Percentiles rank a stretch among this genome's conserved stretches.
These are phyloP conservation scores for Bauhinia variegata DNA, from an alignment of 306 rosid species.

Conservation along the genomic window DNA sequence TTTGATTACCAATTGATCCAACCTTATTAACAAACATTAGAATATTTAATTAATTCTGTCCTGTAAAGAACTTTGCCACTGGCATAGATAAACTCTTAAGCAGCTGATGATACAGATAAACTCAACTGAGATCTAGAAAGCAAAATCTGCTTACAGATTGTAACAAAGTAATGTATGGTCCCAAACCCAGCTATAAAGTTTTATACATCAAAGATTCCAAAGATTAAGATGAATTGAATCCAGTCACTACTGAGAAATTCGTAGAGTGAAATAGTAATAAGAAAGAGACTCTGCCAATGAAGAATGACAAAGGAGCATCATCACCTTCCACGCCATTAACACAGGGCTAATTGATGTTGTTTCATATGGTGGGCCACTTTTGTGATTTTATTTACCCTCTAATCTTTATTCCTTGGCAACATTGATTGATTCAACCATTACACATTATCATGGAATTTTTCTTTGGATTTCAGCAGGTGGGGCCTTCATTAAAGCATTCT, in stretches of 20 bases:
- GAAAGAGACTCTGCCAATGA: constrained; percentile 29
- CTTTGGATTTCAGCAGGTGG: constrained; percentile 51
- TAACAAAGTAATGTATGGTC: constrained; percentile 46
- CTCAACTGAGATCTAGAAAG: constrained; percentile 30
- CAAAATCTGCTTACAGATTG: constrained; percentile 36
- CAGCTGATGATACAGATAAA: too few relatives aligned
- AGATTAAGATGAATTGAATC: constrained; percentile 40
- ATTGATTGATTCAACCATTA: constrained; percentile 62
- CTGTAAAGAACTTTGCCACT: too few relatives aligned
- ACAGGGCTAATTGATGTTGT: constrained; percentile 61
- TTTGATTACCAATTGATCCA: too few relatives aligned
- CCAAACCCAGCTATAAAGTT: constrained; percentile 59
- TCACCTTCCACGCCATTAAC: constrained; percentile 72
- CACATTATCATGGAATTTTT: constrained; percentile 55
- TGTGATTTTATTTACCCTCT: too few relatives aligned
- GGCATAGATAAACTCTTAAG: too few relatives aligned
- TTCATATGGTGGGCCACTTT: constrained; percentile 57
- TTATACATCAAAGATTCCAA: constrained; percentile 6
- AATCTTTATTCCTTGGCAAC: constrained; percentile 21
- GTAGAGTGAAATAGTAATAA: neutral
- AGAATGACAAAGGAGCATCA: constrained; percentile 55
- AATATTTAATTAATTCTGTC: too few relatives aligned
- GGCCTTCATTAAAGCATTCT: constrained; percentile 40
- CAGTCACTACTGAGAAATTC: neutral
- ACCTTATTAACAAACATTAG: too few relatives aligned